These are phyloP conservation scores for Ceriops zippeliana DNA, from an alignment of 345 rosid species.

Conservation along the genomic window DNA sequence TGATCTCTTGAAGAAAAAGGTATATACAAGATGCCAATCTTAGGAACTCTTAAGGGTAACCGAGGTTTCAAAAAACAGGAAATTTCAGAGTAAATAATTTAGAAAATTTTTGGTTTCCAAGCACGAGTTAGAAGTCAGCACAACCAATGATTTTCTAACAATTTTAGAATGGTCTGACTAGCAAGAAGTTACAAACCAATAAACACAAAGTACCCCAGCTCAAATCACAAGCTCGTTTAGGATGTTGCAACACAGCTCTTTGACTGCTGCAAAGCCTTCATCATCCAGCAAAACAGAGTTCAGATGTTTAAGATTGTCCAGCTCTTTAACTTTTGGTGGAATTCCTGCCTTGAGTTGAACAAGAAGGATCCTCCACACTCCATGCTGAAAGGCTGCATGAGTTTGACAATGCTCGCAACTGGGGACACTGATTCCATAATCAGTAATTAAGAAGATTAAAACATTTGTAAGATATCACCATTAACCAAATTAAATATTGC, in stretches of 20 bases:
- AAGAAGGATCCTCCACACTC: conserved; percentile 39
- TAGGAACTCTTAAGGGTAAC: too few relatives aligned
- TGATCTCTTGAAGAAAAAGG: too few relatives aligned
- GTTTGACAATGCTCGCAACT: conserved; percentile 13
- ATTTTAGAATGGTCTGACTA: neutral
- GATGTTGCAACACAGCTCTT: conserved; percentile 31
- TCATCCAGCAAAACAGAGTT: conserved; percentile 25
- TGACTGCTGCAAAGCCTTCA: conserved; percentile 27
- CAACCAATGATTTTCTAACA: neutral
- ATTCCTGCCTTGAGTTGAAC: conserved; percentile 31
- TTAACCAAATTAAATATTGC: neutral
- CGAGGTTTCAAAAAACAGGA: too few relatives aligned
- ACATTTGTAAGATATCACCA: neutral
- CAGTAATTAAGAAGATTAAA: neutral
- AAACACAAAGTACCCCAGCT: conserved; percentile 15
- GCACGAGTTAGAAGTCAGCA: neutral
- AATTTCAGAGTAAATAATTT: too few relatives aligned
- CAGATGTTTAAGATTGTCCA: conserved; percentile 23
- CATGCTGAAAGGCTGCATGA: conserved; percentile 30
- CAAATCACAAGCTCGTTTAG: conserved; percentile 19
- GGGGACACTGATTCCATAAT: neutral
- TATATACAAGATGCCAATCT: too few relatives aligned
- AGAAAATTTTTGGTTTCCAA: too few relatives aligned
- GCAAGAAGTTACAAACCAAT: neutral
- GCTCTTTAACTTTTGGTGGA: conserved; percentile 27